Evolutionary conservation across 345 rosid genomes (phyloP), one percentile per base, ranked within the genome.

Genomic region (Eucalyptus decipiens): DNA sequence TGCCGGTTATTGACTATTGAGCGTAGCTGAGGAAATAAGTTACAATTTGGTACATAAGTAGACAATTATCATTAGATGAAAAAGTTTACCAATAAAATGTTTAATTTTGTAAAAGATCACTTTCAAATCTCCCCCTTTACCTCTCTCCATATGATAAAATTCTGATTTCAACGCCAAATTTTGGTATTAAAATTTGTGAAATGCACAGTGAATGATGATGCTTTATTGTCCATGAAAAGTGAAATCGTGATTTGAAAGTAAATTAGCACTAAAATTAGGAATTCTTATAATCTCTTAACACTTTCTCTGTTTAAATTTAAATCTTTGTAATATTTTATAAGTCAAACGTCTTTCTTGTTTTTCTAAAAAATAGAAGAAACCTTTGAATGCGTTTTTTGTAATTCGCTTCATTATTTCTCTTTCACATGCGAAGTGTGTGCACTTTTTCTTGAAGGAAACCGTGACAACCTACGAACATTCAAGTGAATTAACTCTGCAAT

Each of bases 371-470:
- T 52, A 52, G 11, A 21, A 52, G 58, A 52, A 21, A 8, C 58
- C 58, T 52, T 21, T 52, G 58, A 52, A 52, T 52, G 58, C 1
- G 58, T 19, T 52, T 51, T 23, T 56, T 56, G 12, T 56, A 56
- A 10, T 56, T 56, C 21, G 0, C 62, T 24, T 56, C 13, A 23
- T 56, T 56, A 0, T 26, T 56, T 56, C 30, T 56, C 62, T 56
- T 56, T 56, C 30, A 56, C 58, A 19, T 19, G 24, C 10, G 11
- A 52, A 52, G 58, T 19, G 58, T 19, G 58, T 52, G 58, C 58
- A 19, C 58, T 52, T 52, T 52, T 52, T 52, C 58, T 7, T 0
- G 0, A 52, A 52, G 10, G 56, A 19, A 50, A 52, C 10, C 0
- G 1, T 52, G 56, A 52, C 2, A 52, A 52, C 56, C 1, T 52